phyloP scores from a whole-genome alignment of 305 asterid genomes.

The Fraxinus ornus region DNA sequence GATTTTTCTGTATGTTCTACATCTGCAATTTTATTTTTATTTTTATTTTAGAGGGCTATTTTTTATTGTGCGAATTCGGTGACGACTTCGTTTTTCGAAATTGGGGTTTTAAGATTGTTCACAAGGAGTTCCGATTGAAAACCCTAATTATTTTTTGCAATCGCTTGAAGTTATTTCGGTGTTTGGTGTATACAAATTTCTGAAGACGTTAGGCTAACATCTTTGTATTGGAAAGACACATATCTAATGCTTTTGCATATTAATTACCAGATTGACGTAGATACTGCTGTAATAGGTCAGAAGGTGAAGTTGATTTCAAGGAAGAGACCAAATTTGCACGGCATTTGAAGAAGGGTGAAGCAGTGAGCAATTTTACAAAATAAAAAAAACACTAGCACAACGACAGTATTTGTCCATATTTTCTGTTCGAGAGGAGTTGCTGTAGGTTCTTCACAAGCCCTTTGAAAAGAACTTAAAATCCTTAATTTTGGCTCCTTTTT shows the following conservation, averaged over 20 bases:
- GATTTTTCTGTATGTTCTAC: too few species aligned
- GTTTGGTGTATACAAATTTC: not conserved
- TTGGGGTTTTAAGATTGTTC: too few species aligned
- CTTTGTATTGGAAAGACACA: slow-evolving; percentile 4
- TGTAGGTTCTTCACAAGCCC: slow-evolving; percentile 60
- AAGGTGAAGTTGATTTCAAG: slow-evolving; percentile 94
- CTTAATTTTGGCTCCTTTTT: not conserved
- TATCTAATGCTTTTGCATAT: slow-evolving; percentile 30
- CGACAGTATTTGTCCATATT: slow-evolving; percentile 90
- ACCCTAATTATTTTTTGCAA: too few species aligned
- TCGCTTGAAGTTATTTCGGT: too few species aligned
- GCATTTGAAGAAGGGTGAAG: slow-evolving; percentile 79
- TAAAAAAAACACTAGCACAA: slow-evolving; percentile 72
- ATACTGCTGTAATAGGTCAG: slow-evolving; percentile 91
- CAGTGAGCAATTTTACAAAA: slow-evolving; percentile 78
- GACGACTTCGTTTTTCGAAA: too few species aligned
- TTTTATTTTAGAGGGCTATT: too few species aligned
- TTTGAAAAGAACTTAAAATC: not conserved
- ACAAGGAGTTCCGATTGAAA: too few species aligned
- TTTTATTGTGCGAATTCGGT: too few species aligned
- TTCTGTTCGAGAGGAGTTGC: slow-evolving; percentile 84
- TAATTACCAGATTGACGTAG: slow-evolving; percentile 81
- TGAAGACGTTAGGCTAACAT: not conserved
- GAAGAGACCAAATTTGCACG: slow-evolving; percentile 91
- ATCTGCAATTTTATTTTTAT: too few species aligned